A percentile compares a stretch with the other conserved stretches of the same genome.
Conservation (phyloP, 2,329 filamentous ascomycete species). For the Colletotrichum chrysophilum region DNA sequence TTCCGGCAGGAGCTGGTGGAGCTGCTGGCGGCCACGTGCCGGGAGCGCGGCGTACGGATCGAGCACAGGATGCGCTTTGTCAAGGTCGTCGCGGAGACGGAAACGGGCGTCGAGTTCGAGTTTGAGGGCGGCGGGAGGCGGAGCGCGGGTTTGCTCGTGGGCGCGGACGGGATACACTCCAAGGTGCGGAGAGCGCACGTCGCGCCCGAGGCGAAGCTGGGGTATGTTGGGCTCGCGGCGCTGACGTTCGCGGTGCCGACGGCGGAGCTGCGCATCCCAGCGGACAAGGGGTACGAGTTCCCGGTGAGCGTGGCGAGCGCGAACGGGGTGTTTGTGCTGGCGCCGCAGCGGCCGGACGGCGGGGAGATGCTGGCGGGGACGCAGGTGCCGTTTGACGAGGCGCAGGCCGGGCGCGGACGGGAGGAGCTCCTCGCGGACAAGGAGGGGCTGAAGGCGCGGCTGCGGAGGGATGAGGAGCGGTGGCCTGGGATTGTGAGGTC, state of each 20-base stretch:
- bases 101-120: constrained; percentile 45
- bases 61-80: constrained; percentile 54
- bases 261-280: constrained; percentile 37
- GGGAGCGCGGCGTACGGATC: constrained; percentile 39
- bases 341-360: constrained; percentile 47
- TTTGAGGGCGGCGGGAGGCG: constrained; percentile 50
- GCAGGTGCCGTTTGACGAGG: constrained; percentile 39
- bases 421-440: constrained; percentile 44
- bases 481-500: constrained; percentile 41
- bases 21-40: constrained; percentile 38
- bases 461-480: constrained; percentile 36
- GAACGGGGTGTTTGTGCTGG: constrained; percentile 54
- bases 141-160: constrained; percentile 52
- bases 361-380: constrained; percentile 44
- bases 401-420: constrained; percentile 46
- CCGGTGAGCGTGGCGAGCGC: constrained; percentile 48
- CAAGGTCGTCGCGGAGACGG: constrained; percentile 44
- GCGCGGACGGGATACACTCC: constrained; percentile 66
- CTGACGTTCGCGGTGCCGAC: constrained; percentile 40
- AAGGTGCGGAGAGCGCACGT: constrained; percentile 53
- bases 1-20: constrained; percentile 54
- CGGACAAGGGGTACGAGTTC: constrained; percentile 36
- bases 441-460: constrained; percentile 35
- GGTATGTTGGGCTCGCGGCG: constrained; percentile 53
- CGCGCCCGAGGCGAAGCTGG: constrained; percentile 50